These are phyloP conservation scores for Aspergillus conjunctus DNA, from an alignment of 495 filamentous ascomycete species.

Conservation along the genomic window DNA sequence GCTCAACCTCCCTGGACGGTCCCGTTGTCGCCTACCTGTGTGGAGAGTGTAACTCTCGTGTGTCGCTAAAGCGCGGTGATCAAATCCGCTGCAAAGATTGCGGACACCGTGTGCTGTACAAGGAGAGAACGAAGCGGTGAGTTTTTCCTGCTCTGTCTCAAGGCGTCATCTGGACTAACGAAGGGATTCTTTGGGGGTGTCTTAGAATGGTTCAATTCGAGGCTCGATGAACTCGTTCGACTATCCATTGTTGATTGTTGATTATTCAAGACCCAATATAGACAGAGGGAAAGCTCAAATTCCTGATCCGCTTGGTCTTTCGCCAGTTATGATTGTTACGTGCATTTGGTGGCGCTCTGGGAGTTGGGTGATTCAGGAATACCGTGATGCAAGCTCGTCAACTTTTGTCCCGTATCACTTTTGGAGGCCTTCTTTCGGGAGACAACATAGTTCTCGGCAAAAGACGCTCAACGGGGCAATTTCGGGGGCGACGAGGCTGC, in stretches of 20 bases:
- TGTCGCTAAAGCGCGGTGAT: constrained; percentile 79
- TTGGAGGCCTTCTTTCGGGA: background rate
- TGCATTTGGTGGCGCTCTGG: constrained; percentile 23
- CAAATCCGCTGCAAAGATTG: constrained; percentile 95
- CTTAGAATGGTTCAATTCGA: constrained; percentile 96
- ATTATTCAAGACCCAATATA: background rate
- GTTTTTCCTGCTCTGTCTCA: constrained; percentile 29
- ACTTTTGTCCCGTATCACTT: background rate
- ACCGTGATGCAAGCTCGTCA: background rate
- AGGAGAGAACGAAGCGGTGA: constrained; percentile 96
- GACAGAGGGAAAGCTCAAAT: background rate
- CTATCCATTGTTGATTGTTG: background rate
- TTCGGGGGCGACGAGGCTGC: background rate
- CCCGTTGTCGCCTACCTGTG: constrained; percentile 80
- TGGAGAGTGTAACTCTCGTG: constrained; percentile 86
- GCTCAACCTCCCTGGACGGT: constrained; percentile 34
- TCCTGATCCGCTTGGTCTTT: background rate
- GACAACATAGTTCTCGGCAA: background rate
- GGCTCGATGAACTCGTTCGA: constrained; percentile 61
- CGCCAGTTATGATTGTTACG: constrained; percentile 13
- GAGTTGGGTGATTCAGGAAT: constrained; percentile 16
- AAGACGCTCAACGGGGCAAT: background rate
- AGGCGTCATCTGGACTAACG: too few species aligned
- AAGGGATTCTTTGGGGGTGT: background rate
- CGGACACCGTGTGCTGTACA: constrained; percentile 94